phyloP scores from a whole-genome alignment of 192 early-diverging fungal species.

The Linnemannia hyalina region DNA sequence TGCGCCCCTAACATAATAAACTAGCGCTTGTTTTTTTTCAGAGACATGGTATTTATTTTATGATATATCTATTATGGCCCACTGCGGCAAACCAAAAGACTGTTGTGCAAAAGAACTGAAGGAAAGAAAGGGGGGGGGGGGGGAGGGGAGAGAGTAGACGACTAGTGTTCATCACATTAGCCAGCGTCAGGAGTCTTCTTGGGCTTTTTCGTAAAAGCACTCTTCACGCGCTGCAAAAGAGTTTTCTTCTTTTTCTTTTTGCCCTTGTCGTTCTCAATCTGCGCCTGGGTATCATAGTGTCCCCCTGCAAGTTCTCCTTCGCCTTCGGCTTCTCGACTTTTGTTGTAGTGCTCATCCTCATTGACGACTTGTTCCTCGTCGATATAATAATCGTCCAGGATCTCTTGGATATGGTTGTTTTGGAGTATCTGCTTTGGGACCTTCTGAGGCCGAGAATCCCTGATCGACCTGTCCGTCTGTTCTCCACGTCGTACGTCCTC shows the following conservation, averaged over 20 bases:
- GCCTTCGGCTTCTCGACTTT: not conserved
- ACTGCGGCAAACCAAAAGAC: too few relatives aligned
- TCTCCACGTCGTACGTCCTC: not conserved
- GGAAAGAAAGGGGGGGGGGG: not conserved
- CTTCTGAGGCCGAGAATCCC: not conserved
- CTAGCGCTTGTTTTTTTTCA: not conserved
- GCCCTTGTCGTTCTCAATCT: not conserved
- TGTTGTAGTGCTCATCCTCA: not conserved
- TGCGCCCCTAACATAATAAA: slow-evolving; percentile 1
- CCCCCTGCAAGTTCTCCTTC: not conserved
- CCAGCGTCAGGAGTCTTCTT: not conserved
- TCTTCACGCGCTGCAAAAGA: not conserved
- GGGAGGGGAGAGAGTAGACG: not conserved
- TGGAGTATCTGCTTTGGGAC: not conserved
- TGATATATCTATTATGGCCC: too few relatives aligned
- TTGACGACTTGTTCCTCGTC: not conserved
- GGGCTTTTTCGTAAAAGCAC: not conserved
- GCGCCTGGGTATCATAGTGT: not conserved
- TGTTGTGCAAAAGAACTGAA: too few relatives aligned
- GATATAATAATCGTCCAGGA: not conserved
- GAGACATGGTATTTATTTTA: too few relatives aligned
- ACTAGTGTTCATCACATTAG: not conserved
- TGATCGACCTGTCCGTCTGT: not conserved
- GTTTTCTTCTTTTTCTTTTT: not conserved
- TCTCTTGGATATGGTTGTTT: not conserved